phyloP scores from a whole-genome alignment of 768 basidiomycete genomes.

The Rossbeevera mucosa region DNA sequence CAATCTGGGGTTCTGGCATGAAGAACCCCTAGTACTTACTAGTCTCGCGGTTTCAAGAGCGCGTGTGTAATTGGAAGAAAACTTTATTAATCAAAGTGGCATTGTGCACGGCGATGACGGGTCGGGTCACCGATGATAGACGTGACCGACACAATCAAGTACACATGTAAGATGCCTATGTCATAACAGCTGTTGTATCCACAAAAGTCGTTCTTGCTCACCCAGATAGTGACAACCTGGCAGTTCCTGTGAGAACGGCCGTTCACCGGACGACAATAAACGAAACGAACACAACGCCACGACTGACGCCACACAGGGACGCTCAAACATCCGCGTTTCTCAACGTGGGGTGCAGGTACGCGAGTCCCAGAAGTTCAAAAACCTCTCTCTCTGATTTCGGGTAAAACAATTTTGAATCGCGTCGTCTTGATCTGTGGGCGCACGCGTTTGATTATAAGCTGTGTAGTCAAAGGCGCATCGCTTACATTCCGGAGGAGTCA shows the following conservation, averaged over 20 bases:
- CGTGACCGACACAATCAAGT: not conserved
- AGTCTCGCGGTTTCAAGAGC: too few species aligned
- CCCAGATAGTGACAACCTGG: not conserved
- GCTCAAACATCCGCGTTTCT: conserved; percentile 65
- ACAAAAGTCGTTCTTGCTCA: not conserved
- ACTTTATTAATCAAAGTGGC: too few species aligned
- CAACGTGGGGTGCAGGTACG: conserved; percentile 65
- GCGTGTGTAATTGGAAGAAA: too few species aligned
- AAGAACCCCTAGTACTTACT: too few species aligned
- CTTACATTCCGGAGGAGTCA: conserved; percentile 77
- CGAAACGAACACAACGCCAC: not conserved
- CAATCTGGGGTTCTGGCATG: too few species aligned
- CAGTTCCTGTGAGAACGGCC: not conserved
- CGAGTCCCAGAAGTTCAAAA: conserved; percentile 64
- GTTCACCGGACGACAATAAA: not conserved
- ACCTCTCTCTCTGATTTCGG: conserved; percentile 68
- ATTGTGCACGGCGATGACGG: too few species aligned
- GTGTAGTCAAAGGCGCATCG: not conserved
- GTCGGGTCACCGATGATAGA: not conserved
- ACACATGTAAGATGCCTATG: not conserved
- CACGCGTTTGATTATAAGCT: not conserved
- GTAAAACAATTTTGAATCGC: conserved; percentile 55
- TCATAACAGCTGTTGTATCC: not conserved
- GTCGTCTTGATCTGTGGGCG: conserved; percentile 42
- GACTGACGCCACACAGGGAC: conserved; percentile 13